A percentile compares a stretch with the other conserved stretches of the same genome.
phyloP scores from a whole-genome alignment of 495 filamentous ascomycete genomes.

The Aspergillus homomorphus region DNA sequence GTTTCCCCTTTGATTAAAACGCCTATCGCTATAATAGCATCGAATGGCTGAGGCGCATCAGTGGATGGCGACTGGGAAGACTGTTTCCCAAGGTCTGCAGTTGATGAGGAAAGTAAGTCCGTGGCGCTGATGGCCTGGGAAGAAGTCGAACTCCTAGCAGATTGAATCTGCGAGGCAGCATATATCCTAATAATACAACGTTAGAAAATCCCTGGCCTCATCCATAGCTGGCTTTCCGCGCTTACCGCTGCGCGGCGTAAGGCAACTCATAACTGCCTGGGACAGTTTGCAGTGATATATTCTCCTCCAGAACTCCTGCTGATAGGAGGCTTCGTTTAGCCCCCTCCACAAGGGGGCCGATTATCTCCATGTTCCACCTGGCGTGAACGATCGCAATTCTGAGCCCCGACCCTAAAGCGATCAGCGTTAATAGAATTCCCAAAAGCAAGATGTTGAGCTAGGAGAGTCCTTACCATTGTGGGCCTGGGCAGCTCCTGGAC shows the following conservation, averaged over 20 bases:
- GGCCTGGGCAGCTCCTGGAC: slow-evolving; percentile 52
- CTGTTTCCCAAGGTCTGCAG: slow-evolving; percentile 54
- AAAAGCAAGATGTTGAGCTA: background rate
- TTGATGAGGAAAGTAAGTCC: slow-evolving; percentile 72
- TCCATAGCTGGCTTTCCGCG: background rate
- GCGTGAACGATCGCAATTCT: slow-evolving; percentile 94
- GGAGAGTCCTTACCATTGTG: slow-evolving; percentile 44
- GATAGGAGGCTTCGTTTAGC: slow-evolving; percentile 58
- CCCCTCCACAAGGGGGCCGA: slow-evolving; percentile 75
- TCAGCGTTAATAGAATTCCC: background rate
- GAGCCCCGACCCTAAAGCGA: slow-evolving; percentile 64
- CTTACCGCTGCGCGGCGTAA: slow-evolving; percentile 76
- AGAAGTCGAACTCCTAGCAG: slow-evolving; percentile 53
- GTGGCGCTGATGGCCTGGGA: slow-evolving; percentile 62
- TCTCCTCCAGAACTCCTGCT: slow-evolving; percentile 78
- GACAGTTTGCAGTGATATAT: slow-evolving; percentile 84
- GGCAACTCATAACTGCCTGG: slow-evolving; percentile 94
- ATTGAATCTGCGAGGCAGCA: slow-evolving; percentile 82
- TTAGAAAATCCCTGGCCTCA: background rate
- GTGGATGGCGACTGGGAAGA: slow-evolving; percentile 29
- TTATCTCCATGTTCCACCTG: slow-evolving; percentile 82
- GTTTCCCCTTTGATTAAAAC: slow-evolving; percentile 97
- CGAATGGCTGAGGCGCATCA: slow-evolving; percentile 60
- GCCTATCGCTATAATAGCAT: slow-evolving; percentile 92
- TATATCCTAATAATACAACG: slow-evolving; percentile 58